Evolutionary conservation across 2,329 filamentous ascomycete species (phyloP), one percentile per base, ranked within the genome.

Genomic region (Chrysosporium keratinophilum): DNA sequence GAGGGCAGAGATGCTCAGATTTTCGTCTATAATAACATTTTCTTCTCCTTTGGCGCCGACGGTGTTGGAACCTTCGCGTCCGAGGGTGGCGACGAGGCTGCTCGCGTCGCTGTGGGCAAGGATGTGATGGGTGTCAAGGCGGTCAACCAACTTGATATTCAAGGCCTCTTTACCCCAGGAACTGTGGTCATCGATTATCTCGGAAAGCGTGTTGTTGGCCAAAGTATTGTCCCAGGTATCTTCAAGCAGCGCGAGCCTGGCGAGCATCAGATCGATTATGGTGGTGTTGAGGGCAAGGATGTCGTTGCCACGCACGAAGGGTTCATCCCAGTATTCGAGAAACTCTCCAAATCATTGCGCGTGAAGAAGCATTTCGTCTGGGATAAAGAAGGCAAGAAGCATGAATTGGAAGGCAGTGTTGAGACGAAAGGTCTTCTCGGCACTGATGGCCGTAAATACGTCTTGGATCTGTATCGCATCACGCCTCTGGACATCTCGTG

Each of bases 1-100:
- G 93, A 98, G 72, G 83, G 79, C 59, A 82, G 79, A 61, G 91
- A 98, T 68, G 93, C 93, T 3, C 93, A 98, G 69, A 98, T 98
- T 60, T 98, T 95, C 65, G 91, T 98, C 20, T 96, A 97, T 76
- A 97, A 97, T 77, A 98, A 98, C 72, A 89, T 98, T 61, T 98
- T 98, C 76, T 98, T 95, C 76, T 97, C 93, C 0, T 97, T 96
- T 63, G 93, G 93, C 58, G 91, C 93, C 43, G 93, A 98, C 68
- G 94, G 93, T 50, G 93, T 97, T 44, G 91, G 93, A 42, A 98
- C 93, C 14, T 98, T 98, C 69, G 90, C 89, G 10, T 90, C 86
- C 2, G 93, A 98, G 72, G 93, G 93, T 60, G 93, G 93, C 17
- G 91, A 98, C 61, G 93, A 98, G 73, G 93, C 93, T 60, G 93